These are phyloP conservation scores for Neopestalotiopsis rosae DNA, from an alignment of 2,329 filamentous ascomycete species.

Conservation along the genomic window DNA sequence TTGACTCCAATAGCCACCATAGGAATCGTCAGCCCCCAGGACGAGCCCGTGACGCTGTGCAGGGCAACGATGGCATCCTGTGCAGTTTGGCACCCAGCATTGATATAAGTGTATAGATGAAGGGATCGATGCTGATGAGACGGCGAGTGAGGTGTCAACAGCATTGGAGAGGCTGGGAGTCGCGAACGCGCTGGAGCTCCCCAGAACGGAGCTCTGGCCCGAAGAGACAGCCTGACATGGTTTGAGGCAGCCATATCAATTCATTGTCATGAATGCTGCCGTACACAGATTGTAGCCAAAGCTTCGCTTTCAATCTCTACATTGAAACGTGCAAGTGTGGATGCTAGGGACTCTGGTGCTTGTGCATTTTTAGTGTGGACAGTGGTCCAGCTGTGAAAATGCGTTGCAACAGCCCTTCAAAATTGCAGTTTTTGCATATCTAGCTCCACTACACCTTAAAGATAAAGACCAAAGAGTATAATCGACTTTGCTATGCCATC, in stretches of 20 bases:
- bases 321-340: too few relatives aligned
- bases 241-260: background rate
- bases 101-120: slow-evolving; percentile 38
- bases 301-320: too few relatives aligned
- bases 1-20: slow-evolving; percentile 54
- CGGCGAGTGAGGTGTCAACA: background rate
- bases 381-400: too few relatives aligned
- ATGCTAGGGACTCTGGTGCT: too few relatives aligned
- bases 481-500: too few relatives aligned
- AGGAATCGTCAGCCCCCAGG: slow-evolving; percentile 62
- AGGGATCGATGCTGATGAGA: slow-evolving; percentile 27
- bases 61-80: slow-evolving; percentile 49
- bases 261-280: background rate
- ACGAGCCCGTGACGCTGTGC: slow-evolving; percentile 48
- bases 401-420: too few relatives aligned
- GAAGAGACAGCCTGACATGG: background rate
- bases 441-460: too few relatives aligned
- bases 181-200: background rate
- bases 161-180: background rate
- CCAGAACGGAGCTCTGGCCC: background rate
- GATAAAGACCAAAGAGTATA: too few relatives aligned
- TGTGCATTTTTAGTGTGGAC: too few relatives aligned
- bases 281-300: background rate
- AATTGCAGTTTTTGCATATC: too few relatives aligned
- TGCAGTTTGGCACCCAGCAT: slow-evolving; percentile 37